Evolutionary conservation across 495 filamentous ascomycete species (phyloP), one percentile per base, ranked within the genome.

Genomic region (Lineolata rhizophorae): DNA sequence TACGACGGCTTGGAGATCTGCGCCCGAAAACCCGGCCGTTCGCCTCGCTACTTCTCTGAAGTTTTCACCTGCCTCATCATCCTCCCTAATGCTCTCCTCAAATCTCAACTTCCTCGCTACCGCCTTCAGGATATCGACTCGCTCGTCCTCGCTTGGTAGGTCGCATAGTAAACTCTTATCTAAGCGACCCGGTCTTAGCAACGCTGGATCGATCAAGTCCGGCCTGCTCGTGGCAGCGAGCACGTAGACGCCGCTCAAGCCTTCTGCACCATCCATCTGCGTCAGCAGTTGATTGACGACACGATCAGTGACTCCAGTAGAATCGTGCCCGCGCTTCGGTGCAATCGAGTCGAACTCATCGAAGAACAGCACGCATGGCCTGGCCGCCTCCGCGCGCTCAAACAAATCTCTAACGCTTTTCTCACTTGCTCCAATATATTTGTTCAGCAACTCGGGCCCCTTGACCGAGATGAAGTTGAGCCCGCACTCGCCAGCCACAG

Each of bases 381-480:
- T 66, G 1, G 87, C 87, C 8, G 85, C 83, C 37, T 75, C 66
- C 0, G 87, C 87, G 37, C 87, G 67, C 46, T 87, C 85, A 38
- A 97, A 97, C 1, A 95, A 62, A 51, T 95, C 87, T 2, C 90
- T 70, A 11, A 97, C 82, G 34, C 68, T 77, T 56, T 95, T 95
- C 44, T 97, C 87, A 20, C 74, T 82, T 0, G 87, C 87, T 35
- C 87, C 87, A 21, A 95, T 95, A 50, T 95, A 95, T 49, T 95
- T 97, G 55, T 95, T 95, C 38, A 97, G 52, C 26, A 97, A 94
- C 53, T 97, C 90, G 2, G 87, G 90, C 4, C 87, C 87, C 51
- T 95, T 95, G 35, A 97, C 90, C 34, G 71, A 80, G 56, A 97
- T 95, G 58, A 95, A 95, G 49, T 94, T 95, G 43, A 95, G 65